Percentiles rank a stretch among this genome's conserved stretches.
These are phyloP conservation scores for Pyrenula aspistea DNA, from an alignment of 495 filamentous ascomycete genomes.

Conservation along the genomic window DNA sequence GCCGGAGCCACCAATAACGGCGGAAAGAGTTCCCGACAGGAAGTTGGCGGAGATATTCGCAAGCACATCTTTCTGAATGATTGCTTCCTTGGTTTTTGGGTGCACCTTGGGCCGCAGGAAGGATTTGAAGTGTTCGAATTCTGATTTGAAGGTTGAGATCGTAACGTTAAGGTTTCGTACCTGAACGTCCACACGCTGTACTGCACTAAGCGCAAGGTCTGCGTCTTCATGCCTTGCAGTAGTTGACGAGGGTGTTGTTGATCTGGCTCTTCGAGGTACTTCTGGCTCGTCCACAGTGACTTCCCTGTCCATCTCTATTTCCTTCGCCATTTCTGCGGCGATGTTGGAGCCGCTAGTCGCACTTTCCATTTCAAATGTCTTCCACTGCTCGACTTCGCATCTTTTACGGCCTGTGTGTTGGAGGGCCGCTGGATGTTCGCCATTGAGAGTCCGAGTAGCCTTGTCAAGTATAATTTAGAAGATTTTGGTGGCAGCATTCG, in stretches of 20 bases:
- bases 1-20: slow-evolving; percentile 62
- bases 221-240: neutral
- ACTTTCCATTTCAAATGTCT: too few relatives aligned
- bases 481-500: too few relatives aligned
- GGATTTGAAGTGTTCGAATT: slow-evolving; percentile 13
- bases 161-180: neutral
- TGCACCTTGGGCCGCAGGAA: slow-evolving; percentile 3
- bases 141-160: slow-evolving; percentile 17
- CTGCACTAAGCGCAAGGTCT: neutral
- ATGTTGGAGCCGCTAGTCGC: too few relatives aligned
- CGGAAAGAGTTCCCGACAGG: slow-evolving; percentile 41
- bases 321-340: too few relatives aligned
- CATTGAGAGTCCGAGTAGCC: too few relatives aligned
- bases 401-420: too few relatives aligned
- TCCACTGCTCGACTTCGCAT: too few relatives aligned
- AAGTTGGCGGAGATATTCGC: neutral
- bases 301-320: too few relatives aligned
- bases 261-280: neutral
- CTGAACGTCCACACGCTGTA: neutral
- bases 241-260: neutral
- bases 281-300: neutral
- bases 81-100: slow-evolving; percentile 3
- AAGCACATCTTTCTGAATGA: neutral
- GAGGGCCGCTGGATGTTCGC: too few relatives aligned
- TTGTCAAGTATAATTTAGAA: too few relatives aligned